Evolutionary conservation across 2,329 filamentous ascomycete species (phyloP), one percentile per base, ranked within the genome.

Genomic region (Talaromyces sp.): DNA sequence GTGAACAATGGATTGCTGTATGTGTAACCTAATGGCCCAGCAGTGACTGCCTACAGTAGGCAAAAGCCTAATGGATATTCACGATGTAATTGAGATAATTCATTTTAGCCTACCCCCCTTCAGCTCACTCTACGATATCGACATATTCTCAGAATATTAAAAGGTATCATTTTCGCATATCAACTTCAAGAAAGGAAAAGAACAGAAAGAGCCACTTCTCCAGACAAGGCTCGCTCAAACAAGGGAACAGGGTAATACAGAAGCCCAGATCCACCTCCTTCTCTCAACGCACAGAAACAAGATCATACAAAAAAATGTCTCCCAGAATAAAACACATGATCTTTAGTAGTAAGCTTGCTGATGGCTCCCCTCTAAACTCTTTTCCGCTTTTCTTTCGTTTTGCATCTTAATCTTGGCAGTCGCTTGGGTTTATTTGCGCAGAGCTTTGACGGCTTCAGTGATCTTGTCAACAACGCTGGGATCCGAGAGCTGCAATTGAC

Each of bases 391-490:
- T 37, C 13, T n/a, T 37, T 56, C 31, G 11, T 39, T 19, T 37
- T 33, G 2, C 10, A 16, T 56, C 11, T 56, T 19, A 19, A n/a
- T 31, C 7, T 59, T 16, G 4, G 24, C 2, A 45, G 27, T 58
- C 8, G 8, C 22, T 31, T 27, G 16, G n/a, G 19, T 27, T 52
- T 59, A 81, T 71, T 77, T 78, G 67, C 77, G 77, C 41, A 78
- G 73, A 58, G 73, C 71, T 63, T 94, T 90, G 62, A 97, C 94
- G 56, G 85, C 87, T 68, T 86, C 81, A 76, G 98, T 97, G 75
- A 99, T 97, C 82, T 89, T 94, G 57, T 90, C 88, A 31, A 99
- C 94, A 27, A 98, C 89, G 66, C 83, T 87, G 56, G 95, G 95
- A 78, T 99, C 93, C 66, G 92, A 95, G 61, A 98, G 86, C 89